These are phyloP conservation scores for Colletotrichum simmondsii DNA, from an alignment of 2,329 filamentous ascomycete genomes.

Conservation along the genomic window DNA sequence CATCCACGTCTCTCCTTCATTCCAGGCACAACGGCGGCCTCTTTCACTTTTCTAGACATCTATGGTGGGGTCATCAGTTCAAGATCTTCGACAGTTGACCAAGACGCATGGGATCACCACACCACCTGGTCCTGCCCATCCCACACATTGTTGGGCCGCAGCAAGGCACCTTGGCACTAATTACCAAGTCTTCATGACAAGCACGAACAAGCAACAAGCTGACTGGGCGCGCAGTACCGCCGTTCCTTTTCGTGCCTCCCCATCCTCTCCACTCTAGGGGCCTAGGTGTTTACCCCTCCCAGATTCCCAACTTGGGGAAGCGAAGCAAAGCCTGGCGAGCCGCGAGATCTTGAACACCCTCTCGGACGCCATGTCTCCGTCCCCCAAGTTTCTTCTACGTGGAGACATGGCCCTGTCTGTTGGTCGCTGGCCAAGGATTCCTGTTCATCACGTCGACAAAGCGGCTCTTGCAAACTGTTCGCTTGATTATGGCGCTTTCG, in stretches of 20 bases:
- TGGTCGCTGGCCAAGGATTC: background rate
- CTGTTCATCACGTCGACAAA: background rate
- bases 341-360: background rate
- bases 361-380: background rate
- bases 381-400: background rate
- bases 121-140: conserved; percentile 8
- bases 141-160: background rate
- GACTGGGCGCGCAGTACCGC: conserved; percentile 2
- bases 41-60: background rate
- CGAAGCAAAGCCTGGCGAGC: conserved; percentile 4
- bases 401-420: background rate
- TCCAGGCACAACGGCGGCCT: conserved; percentile 8
- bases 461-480: background rate
- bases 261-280: background rate
- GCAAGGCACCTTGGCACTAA: conserved; percentile 1
- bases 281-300: conserved; percentile 10
- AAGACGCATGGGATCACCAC: conserved; percentile 25
- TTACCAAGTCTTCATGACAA: conserved; percentile 5
- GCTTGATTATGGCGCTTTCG: background rate
- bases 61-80: conserved; percentile 26
- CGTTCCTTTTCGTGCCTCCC: background rate
- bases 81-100: conserved; percentile 18
- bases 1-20: background rate
- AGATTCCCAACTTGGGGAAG: conserved; percentile 5
- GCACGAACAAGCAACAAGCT: background rate